Base-by-base conservation (phyloP, 2,329 filamentous ascomycete genomes). In the Aspergillus caelatus region DNA sequence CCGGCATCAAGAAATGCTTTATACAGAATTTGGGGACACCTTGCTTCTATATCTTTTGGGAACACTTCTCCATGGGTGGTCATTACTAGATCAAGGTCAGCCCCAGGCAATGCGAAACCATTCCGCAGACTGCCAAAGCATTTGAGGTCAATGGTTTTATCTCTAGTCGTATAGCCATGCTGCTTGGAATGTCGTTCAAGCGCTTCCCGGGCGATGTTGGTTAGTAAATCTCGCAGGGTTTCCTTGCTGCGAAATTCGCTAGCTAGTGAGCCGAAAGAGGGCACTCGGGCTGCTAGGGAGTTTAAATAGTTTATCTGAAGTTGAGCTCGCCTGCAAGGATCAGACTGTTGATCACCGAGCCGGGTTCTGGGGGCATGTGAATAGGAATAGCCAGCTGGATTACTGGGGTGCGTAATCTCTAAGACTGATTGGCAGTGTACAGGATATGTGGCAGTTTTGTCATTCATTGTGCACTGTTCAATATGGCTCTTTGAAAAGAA, bases 111-210 rank as follows among this genome's bases (percentile, higher is more conserved):
- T 55, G 34, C 34, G 21, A 55, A 55, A 19, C 52, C 52, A 36
- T 55, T 39, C 30, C 52, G 52, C n/a, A 55, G 21, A 55, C 52
- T 55, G n/a, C 52, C 52, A 12, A 36, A 55, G 32, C 52, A 55
- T 55, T 55, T 55, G 19, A 55, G 34, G 32, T 55, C 52, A 55
- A 55, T 39, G 36, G 52, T n/a, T 28, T 39, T 39, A 9, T 21
- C 52, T 23, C 23, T 14, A n/a, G 28, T 34, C 6, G 52, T 9
- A 28, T 55, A 55, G 30, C 32, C 21, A 19, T 23, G 52, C 14
- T 55, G 32, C 36, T 55, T 55, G 23, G 52, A 19, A 39, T 55
- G 36, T 28, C 21, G 12, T 14, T 55, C 52, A 39, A 55, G 32
- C 11, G 52, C 52, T 23, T 39, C 52, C 5, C n/a, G 32, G 14